Base-by-base conservation (phyloP, 306 rosid species). In the Pterocarpus macrocarpus region DNA sequence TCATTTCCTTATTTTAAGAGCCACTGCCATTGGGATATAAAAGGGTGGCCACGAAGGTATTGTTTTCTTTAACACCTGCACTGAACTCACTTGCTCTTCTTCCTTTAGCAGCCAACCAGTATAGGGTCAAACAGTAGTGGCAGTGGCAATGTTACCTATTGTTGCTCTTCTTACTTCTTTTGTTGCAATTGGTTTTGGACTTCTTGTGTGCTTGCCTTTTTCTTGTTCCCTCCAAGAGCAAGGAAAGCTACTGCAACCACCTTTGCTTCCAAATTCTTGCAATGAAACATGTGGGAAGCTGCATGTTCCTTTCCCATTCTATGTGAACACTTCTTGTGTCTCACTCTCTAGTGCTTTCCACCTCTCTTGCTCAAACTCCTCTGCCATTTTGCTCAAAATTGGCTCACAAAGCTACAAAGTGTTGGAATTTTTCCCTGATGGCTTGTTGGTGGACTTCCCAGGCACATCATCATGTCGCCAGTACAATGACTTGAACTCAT, bases 231-330 rank as follows among this genome's bases (percentile, higher is more conserved):
- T 50, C 7, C 57, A 13, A 50, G 47, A 43, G 11, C 88, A 88
- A 73, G 66, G 2, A 6, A 81, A 79, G 69, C 10, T 43, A 43
- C 47, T 43, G 8, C 57, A 14, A 50, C 57, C 16, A 13, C n/a
- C n/a, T 50, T 50, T 50, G 57, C 16, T 50, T 50, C 57, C 57
- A 50, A 50, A 50, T 45, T 85, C 83, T 45, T 89, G 94, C 83
- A 78, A 83, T 66, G 95, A 90, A 70, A 86, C 76, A 76, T 95
- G 99, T 58, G 99, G 99, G 56, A 57, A 88, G 22, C 84, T 85
- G 47, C 76, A 82, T 73, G 76, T 95, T 63, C 94, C 99, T 2
- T 91, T 91, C 72, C 99, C 99, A 44, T 95, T 95, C 84, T 84
- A 90, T 78, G 49, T 95, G 68, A 91, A 91, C 85, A 52, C 87